Percentiles rank a stretch among this genome's conserved stretches.
These are phyloP conservation scores for Penicillium desertorum DNA, from an alignment of 495 filamentous ascomycete species.

Conservation along the genomic window DNA sequence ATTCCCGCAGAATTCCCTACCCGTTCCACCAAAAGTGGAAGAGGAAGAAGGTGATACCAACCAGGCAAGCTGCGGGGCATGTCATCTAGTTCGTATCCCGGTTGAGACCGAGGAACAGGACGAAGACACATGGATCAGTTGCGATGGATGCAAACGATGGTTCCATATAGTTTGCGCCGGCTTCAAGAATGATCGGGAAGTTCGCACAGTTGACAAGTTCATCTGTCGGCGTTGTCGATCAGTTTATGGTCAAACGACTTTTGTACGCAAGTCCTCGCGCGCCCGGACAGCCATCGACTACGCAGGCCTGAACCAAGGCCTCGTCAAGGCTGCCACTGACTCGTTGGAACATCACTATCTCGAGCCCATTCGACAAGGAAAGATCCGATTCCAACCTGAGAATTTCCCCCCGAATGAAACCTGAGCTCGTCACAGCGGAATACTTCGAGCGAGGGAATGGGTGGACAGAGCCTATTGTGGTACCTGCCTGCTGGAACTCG, in stretches of 20 bases:
- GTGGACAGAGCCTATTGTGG: slow-evolving; percentile 71
- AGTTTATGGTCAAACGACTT: slow-evolving; percentile 63
- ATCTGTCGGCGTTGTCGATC: slow-evolving; percentile 63
- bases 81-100: slow-evolving; percentile 50
- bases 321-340: slow-evolving; percentile 67
- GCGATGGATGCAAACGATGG: slow-evolving; percentile 74
- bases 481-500: slow-evolving; percentile 67
- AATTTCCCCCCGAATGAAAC: slow-evolving; percentile 65
- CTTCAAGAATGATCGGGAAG: slow-evolving; percentile 67
- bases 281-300: slow-evolving; percentile 74
- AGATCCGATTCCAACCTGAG: slow-evolving; percentile 61
- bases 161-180: slow-evolving; percentile 73
- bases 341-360: slow-evolving; percentile 74
- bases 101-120: slow-evolving; percentile 48
- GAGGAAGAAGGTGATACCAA: slow-evolving; percentile 32
- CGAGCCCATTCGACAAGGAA: slow-evolving; percentile 66
- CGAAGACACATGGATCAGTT: slow-evolving; percentile 68
- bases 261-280: slow-evolving; percentile 60
- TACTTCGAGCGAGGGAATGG: slow-evolving; percentile 65
- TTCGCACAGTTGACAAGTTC: slow-evolving; percentile 71
- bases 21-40: slow-evolving; percentile 31
- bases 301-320: slow-evolving; percentile 70
- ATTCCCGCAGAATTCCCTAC: slow-evolving; percentile 11
- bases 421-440: slow-evolving; percentile 65
- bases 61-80: slow-evolving; percentile 52